These are phyloP conservation scores for Neonothopanus nambi DNA, from an alignment of 1,284 basidiomycete genomes.

Conservation along the genomic window DNA sequence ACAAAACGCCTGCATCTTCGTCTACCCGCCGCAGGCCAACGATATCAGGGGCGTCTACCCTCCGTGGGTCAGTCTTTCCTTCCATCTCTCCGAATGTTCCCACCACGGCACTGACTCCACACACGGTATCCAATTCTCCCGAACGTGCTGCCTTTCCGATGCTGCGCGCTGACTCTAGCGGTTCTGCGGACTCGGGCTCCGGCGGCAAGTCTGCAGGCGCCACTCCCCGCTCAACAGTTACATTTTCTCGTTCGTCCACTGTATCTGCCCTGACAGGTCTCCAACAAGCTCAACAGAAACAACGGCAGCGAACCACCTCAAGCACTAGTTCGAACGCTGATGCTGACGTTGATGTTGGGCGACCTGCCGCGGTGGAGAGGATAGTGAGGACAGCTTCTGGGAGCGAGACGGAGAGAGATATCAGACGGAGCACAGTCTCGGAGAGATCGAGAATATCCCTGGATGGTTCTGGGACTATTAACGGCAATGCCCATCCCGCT, in stretches of 20 bases:
- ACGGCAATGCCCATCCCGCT: conserved; percentile 32
- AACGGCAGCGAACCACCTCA: conserved; percentile 41
- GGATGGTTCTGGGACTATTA: conserved; percentile 31
- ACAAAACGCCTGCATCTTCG: conserved; percentile 10
- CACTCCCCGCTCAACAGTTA: conserved; percentile 33
- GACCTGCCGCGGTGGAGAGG: not conserved
- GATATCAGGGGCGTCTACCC: conserved; percentile 51
- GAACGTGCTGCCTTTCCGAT: conserved; percentile 42
- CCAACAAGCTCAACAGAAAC: conserved; percentile 48
- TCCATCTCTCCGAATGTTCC: conserved; percentile 53
- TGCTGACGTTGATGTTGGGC: conserved; percentile 22
- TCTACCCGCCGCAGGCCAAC: conserved; percentile 41
- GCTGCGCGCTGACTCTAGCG: conserved; percentile 42
- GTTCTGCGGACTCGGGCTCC: conserved; percentile 30
- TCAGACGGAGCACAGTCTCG: conserved; percentile 1
- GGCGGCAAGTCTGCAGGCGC: conserved; percentile 32
- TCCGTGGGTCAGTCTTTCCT: conserved; percentile 46
- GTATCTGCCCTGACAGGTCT: conserved; percentile 55
- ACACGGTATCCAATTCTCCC: conserved; percentile 55
- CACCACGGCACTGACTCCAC: conserved; percentile 69
- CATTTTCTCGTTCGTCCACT: conserved; percentile 62
- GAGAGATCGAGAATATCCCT: conserved; percentile 42
- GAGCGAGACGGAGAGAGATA: conserved; percentile 4
- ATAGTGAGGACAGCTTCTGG: not conserved
- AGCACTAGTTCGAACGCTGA: conserved; percentile 29